A percentile compares a stretch with the other conserved stretches of the same genome.
phyloP scores from a whole-genome alignment of 192 early-diverging fungal species.

The Spinellus fusiger region DNA sequence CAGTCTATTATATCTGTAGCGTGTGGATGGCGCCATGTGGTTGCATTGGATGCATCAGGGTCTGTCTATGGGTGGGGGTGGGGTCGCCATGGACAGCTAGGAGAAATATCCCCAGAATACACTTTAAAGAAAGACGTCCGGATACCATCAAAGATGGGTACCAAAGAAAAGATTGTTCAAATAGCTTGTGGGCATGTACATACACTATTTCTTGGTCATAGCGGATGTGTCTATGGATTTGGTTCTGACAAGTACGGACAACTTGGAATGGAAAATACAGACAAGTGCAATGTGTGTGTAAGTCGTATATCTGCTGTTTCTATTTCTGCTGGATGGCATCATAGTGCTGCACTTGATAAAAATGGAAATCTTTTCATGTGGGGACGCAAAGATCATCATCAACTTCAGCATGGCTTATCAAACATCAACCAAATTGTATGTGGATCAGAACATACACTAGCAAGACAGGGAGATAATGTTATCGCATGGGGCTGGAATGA shows the following conservation, averaged over 20 bases:
- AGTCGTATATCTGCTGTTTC: slow-evolving; percentile 1
- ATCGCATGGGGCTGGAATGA: slow-evolving; percentile 93
- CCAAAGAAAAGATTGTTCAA: slow-evolving; percentile 32
- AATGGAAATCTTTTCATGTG: slow-evolving; percentile 44
- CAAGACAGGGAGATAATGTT: slow-evolving; percentile 35
- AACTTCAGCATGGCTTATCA: slow-evolving; percentile 28
- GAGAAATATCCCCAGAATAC: not conserved
- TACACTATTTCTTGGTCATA: slow-evolving; percentile 41
- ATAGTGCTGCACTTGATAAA: slow-evolving; percentile 29
- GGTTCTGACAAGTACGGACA: slow-evolving; percentile 66
- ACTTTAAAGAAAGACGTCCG: slow-evolving; percentile 17
- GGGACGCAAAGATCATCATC: slow-evolving; percentile 76
- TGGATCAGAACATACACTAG: slow-evolving; percentile 75
- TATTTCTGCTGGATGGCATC: slow-evolving; percentile 60
- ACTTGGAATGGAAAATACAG: slow-evolving; percentile 31
- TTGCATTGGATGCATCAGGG: slow-evolving; percentile 42
- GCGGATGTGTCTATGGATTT: slow-evolving; percentile 42
- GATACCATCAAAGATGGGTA: slow-evolving; percentile 14
- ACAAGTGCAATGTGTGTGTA: not conserved
- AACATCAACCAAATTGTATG: slow-evolving; percentile 38
- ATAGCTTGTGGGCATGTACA: slow-evolving; percentile 64
- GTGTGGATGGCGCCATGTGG: slow-evolving; percentile 60
- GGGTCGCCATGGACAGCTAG: slow-evolving; percentile 55
- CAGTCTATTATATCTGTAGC: slow-evolving; percentile 39
- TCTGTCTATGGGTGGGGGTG: slow-evolving; percentile 47